A percentile compares a stretch with the other conserved stretches of the same genome.
phyloP scores from a whole-genome alignment of 805 yeast species.

The Lipomyces starkeyi region DNA sequence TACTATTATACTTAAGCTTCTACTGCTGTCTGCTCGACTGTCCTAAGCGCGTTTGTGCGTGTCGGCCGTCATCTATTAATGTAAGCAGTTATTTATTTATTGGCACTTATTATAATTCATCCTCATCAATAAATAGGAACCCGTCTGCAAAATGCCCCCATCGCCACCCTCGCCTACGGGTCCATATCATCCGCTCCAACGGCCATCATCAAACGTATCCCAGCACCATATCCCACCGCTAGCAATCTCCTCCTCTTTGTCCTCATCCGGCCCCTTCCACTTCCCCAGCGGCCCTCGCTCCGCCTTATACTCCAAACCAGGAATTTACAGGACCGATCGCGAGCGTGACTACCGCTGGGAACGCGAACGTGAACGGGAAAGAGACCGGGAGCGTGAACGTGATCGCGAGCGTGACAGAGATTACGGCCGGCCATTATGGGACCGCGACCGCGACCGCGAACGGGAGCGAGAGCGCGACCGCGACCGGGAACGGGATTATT shows the following conservation, averaged over 20 bases:
- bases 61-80: neutral
- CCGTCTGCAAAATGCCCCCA: conserved; percentile 17
- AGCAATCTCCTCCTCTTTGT: neutral
- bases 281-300: conserved; percentile 23
- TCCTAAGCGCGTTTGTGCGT: neutral
- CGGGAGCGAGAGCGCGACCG: conserved; percentile 24
- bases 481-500: neutral
- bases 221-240: conserved; percentile 1
- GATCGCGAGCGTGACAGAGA: conserved; percentile 23
- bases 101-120: neutral
- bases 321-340: conserved; percentile 8
- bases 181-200: conserved; percentile 21
- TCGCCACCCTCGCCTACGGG: conserved; percentile 27
- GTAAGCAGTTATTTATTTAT: neutral
- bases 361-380: conserved; percentile 23
- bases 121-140: neutral
- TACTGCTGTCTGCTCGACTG: neutral
- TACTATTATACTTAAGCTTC: neutral
- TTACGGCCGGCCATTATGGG: conserved; percentile 18
- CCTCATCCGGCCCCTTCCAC: conserved; percentile 4
- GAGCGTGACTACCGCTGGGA: conserved; percentile 16
- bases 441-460: conserved; percentile 24
- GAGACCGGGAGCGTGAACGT: conserved; percentile 26
- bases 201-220: conserved; percentile 10
- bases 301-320: neutral